phyloP scores from a whole-genome alignment of 2,329 filamentous ascomycete species.

The Exserohilum turcica region DNA sequence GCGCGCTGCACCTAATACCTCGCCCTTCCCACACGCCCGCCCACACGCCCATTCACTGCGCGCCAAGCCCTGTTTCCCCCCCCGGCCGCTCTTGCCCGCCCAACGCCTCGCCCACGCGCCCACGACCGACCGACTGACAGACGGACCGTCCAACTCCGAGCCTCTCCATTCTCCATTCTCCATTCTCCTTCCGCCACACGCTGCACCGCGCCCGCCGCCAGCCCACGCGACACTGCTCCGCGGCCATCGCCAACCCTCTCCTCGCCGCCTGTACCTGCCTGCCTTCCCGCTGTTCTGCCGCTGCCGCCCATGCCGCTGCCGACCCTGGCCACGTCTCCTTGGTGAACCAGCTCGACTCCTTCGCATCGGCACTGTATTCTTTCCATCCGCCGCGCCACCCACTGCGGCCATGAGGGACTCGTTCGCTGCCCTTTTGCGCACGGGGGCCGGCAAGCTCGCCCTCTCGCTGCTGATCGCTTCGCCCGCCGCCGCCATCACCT shows the following conservation, averaged over 20 bases:
- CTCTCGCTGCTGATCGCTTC: constrained; percentile 44
- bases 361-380: constrained; percentile 26
- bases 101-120: constrained; percentile 20
- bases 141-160: not conserved
- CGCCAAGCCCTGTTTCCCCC: constrained; percentile 27
- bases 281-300: constrained; percentile 1
- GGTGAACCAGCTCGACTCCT: constrained; percentile 15
- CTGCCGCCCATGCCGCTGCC: constrained; percentile 21
- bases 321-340: constrained; percentile 17
- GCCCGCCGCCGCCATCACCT: constrained; percentile 50
- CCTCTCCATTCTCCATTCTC: not conserved
- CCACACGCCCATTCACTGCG: constrained; percentile 16
- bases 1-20: constrained; percentile 23
- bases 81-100: constrained; percentile 29
- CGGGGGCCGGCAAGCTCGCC: constrained; percentile 45
- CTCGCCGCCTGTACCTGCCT: constrained; percentile 10
- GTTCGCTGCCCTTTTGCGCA: constrained; percentile 46
- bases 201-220: constrained; percentile 2
- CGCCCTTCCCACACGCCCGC: constrained; percentile 9
- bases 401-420: constrained; percentile 45
- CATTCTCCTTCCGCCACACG: not conserved
- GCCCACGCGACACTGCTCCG: constrained; percentile 10
- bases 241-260: constrained; percentile 4
- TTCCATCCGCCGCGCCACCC: constrained; percentile 23
- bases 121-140: constrained; percentile 12